Conservation (phyloP, 2,329 filamentous ascomycete genomes). For the Botrytis galanthina region DNA sequence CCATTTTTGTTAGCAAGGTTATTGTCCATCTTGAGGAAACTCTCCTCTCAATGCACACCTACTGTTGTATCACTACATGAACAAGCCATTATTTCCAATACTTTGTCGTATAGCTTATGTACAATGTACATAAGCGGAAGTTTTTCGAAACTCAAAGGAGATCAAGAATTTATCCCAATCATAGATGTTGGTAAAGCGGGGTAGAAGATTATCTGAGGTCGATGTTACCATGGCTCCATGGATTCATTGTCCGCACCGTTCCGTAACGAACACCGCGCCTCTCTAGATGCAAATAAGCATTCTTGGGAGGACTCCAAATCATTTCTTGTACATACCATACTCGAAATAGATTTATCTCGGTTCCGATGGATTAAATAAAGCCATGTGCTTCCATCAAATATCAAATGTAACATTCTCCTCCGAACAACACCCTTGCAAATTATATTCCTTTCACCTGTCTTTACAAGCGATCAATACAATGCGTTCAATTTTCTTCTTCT, state of each 20-base stretch:
- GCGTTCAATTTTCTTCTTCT: not conserved
- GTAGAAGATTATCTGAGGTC: conserved; percentile 1
- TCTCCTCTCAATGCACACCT: not conserved
- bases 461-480: not conserved
- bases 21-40: not conserved
- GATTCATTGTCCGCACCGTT: not conserved
- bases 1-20: not conserved
- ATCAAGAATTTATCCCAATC: not conserved
- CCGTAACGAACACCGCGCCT: not conserved
- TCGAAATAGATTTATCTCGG: not conserved
- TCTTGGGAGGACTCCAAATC: not conserved
- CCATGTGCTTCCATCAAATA: not conserved
- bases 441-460: not conserved
- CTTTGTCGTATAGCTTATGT: not conserved
- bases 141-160: not conserved
- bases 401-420: not conserved
- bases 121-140: not conserved
- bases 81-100: not conserved
- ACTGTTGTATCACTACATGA: not conserved
- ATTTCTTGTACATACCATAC: not conserved
- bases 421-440: not conserved
- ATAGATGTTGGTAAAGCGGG: not conserved
- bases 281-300: not conserved
- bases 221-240: not conserved
- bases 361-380: not conserved